A percentile compares a stretch with the other conserved stretches of the same genome.
phyloP scores from a whole-genome alignment of 1,139 yeast species.

The Yamadazyma triangularis region DNA sequence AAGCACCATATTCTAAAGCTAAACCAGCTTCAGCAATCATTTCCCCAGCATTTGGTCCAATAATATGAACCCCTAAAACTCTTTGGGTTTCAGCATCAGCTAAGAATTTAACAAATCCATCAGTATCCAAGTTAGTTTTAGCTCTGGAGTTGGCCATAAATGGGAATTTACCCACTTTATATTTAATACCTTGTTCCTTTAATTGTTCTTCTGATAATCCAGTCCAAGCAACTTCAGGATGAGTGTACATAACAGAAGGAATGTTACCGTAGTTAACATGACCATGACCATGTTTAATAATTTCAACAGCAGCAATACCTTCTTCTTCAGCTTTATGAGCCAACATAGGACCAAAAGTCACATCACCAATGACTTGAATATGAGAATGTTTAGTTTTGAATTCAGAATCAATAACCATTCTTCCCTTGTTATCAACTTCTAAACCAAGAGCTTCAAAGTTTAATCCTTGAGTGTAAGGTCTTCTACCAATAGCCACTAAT shows the following conservation, averaged over 20 bases:
- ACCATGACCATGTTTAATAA: slow-evolving; percentile 89
- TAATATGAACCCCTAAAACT: slow-evolving; percentile 92
- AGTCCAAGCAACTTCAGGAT: slow-evolving; percentile 99
- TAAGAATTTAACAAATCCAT: slow-evolving; percentile 92
- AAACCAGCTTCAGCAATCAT: slow-evolving; percentile 98
- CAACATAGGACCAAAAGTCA: slow-evolving; percentile 97
- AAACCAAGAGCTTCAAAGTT: slow-evolving; percentile 85
- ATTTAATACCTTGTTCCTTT: slow-evolving; percentile 88
- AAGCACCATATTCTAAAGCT: slow-evolving; percentile 98
- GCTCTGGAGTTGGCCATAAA: slow-evolving; percentile 99
- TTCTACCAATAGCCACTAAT: slow-evolving; percentile 97
- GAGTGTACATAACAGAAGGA: slow-evolving; percentile 98
- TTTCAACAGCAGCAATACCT: slow-evolving; percentile 98
- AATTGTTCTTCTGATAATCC: slow-evolving; percentile 95
- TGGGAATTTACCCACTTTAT: slow-evolving; percentile 96
- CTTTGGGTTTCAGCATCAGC: slow-evolving; percentile 98
- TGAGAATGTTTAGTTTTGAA: slow-evolving; percentile 89
- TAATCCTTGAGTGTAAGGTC: slow-evolving; percentile 91
- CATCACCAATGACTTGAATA: slow-evolving; percentile 97
- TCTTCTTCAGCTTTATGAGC: slow-evolving; percentile 99
- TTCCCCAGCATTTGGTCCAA: slow-evolving; percentile 99
- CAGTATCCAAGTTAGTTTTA: slow-evolving; percentile 94
- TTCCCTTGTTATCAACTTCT: slow-evolving; percentile 87
- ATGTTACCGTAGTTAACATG: slow-evolving; percentile 97
- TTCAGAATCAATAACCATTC: slow-evolving; percentile 91